Conservation (phyloP, 148 eudicot genomes). For the Amaranthus cruentus region DNA sequence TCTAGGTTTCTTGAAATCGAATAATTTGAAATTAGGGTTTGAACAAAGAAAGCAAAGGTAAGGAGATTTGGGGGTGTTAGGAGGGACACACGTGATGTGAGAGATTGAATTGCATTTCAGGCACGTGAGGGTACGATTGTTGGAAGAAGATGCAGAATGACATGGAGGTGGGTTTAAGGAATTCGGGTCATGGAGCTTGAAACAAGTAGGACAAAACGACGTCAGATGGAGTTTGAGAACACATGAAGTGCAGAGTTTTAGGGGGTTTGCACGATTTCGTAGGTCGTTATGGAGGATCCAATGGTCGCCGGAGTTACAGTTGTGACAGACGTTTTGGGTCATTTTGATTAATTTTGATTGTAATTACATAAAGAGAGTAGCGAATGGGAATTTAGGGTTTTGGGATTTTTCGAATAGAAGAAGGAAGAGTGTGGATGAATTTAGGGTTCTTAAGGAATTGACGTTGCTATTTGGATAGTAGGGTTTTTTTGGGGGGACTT, state of each 20-base stretch:
- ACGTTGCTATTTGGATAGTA: not conserved
- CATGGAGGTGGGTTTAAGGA: slow-evolving; percentile 18
- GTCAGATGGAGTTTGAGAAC: slow-evolving; percentile 59
- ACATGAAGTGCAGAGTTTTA: slow-evolving; percentile 77
- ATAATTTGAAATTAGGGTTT: slow-evolving; percentile 42
- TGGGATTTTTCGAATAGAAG: not conserved
- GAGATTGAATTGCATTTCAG: slow-evolving; percentile 55
- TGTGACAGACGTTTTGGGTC: slow-evolving; percentile 33
- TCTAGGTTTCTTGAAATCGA: slow-evolving; percentile 22
- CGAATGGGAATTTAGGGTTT: slow-evolving; percentile 20
- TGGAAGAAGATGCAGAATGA: slow-evolving; percentile 4
- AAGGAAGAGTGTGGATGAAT: not conserved
- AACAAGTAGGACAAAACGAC: slow-evolving; percentile 73
- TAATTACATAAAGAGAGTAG: not conserved
- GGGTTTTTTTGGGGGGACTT: slow-evolving; percentile 2
- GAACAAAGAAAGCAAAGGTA: slow-evolving; percentile 60
- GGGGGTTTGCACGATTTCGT: slow-evolving; percentile 33
- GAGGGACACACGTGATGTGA: slow-evolving; percentile 44
- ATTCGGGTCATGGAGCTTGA: slow-evolving; percentile 40
- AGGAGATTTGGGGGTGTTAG: slow-evolving; percentile 32
- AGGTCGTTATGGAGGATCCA: slow-evolving; percentile 63
- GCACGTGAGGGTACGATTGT: slow-evolving; percentile 38
- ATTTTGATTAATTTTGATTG: slow-evolving; percentile 4
- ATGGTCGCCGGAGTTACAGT: slow-evolving; percentile 53
- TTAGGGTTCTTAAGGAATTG: slow-evolving; percentile 22